phyloP scores from a whole-genome alignment of 371 early-diverging fungal genomes.

The Cokeromyces recurvatus region DNA sequence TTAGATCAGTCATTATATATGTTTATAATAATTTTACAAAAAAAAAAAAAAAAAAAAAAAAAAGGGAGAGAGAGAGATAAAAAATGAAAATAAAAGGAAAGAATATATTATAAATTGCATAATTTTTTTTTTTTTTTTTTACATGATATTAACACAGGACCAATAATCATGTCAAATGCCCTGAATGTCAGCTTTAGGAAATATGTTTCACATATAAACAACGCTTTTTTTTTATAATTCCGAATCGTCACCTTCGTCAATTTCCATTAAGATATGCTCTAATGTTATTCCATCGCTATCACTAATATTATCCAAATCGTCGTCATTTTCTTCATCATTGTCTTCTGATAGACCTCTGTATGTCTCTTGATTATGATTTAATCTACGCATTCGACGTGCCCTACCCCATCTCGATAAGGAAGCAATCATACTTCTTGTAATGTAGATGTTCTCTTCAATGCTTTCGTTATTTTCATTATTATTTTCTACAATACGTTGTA shows the following conservation, averaged over 20 bases:
- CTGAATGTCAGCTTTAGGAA: too few species aligned
- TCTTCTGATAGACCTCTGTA: too few species aligned
- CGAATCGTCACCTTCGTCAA: too few species aligned
- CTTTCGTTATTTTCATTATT: slow-evolving; percentile 21
- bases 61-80: neutral
- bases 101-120: too few species aligned
- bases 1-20: slow-evolving; percentile 21
- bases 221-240: too few species aligned
- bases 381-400: neutral
- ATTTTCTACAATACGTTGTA: slow-evolving; percentile 20
- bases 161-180: neutral
- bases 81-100: too few species aligned
- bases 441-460: slow-evolving; percentile 5
- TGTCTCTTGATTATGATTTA: neutral
- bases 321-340: too few species aligned
- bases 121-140: too few species aligned
- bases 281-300: too few species aligned
- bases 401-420: slow-evolving; percentile 11
- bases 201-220: too few species aligned
- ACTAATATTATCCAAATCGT: neutral
- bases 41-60: neutral
- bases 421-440: slow-evolving; percentile 25
- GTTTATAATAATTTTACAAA: neutral
- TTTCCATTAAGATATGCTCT: too few species aligned
- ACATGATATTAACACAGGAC: neutral